phyloP scores from a whole-genome alignment of 305 asterid genomes.

The Coffea humblotiana region DNA sequence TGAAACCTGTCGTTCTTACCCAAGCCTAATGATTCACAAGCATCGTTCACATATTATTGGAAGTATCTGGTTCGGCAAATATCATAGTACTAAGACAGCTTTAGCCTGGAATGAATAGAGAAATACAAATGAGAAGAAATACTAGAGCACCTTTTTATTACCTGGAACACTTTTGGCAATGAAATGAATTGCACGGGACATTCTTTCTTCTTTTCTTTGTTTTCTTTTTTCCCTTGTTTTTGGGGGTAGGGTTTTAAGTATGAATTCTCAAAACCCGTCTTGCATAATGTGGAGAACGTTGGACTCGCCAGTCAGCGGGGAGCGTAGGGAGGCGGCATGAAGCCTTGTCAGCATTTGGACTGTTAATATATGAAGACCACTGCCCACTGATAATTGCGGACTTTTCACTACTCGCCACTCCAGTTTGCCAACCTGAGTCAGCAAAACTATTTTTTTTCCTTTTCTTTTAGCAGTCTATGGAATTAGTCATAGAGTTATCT shows the following conservation, averaged over 20 bases:
- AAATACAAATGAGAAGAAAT: not conserved
- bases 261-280: constrained; percentile 3
- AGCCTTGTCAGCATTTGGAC: not conserved
- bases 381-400: too few relatives aligned
- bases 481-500: not conserved
- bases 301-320: not conserved
- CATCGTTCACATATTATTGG: not conserved
- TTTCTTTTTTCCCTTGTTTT: too few relatives aligned
- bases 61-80: not conserved
- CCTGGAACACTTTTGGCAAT: constrained; percentile 13
- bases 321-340: not conserved
- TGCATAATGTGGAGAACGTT: not conserved
- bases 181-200: constrained; percentile 12
- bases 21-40: not conserved
- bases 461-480: not conserved
- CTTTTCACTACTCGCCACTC: too few relatives aligned
- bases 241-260: not conserved
- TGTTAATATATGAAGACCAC: not conserved
- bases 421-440: not conserved
- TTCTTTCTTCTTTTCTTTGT: not conserved
- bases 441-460: not conserved
- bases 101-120: not conserved
- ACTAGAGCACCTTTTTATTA: not conserved
- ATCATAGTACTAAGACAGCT: not conserved
- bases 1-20: not conserved